These are phyloP conservation scores for Dentipellis fragilis DNA, from an alignment of 768 basidiomycete genomes.

Conservation along the genomic window DNA sequence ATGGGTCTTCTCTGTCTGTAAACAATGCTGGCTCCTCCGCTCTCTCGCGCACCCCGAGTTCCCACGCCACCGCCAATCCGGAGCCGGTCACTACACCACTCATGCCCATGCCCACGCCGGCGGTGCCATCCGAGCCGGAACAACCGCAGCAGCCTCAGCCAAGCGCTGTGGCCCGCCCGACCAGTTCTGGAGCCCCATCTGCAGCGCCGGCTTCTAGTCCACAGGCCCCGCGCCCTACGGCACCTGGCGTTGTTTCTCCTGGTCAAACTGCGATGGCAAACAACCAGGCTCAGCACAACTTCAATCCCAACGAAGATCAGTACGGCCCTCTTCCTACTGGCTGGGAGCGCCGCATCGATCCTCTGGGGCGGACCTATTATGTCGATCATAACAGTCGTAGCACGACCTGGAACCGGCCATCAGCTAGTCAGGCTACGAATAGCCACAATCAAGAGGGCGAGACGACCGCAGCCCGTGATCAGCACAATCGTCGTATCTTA, in stretches of 20 bases:
- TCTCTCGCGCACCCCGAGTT: constrained; percentile 57
- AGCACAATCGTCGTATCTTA: constrained; percentile 75
- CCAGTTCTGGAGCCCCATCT: constrained; percentile 23
- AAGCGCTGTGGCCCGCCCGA: constrained; percentile 22
- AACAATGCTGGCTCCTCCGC: constrained; percentile 29
- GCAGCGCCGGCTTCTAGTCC: constrained; percentile 14
- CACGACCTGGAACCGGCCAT: constrained; percentile 96
- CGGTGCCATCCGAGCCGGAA: constrained; percentile 20
- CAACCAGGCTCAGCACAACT: constrained; percentile 48
- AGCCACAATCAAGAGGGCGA: constrained; percentile 60
- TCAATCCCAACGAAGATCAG: constrained; percentile 93
- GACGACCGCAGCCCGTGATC: constrained; percentile 78
- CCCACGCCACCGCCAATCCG: constrained; percentile 42
- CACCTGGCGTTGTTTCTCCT: constrained; percentile 24
- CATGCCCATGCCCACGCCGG: constrained; percentile 31
- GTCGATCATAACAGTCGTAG: constrained; percentile 97
- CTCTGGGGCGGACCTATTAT: constrained; percentile 92
- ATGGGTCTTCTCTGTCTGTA: constrained; percentile 49
- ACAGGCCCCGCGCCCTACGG: constrained; percentile 19
- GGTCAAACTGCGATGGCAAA: constrained; percentile 20
- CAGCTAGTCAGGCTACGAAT: constrained; percentile 65
- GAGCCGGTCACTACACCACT: constrained; percentile 31
- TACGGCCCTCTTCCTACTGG: constrained; percentile 82
- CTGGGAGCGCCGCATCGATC: constrained; percentile 97
- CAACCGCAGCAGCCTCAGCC: constrained; percentile 16